These are phyloP conservation scores for Calycina herbarum DNA, from an alignment of 2,329 filamentous ascomycete species.

Conservation along the genomic window DNA sequence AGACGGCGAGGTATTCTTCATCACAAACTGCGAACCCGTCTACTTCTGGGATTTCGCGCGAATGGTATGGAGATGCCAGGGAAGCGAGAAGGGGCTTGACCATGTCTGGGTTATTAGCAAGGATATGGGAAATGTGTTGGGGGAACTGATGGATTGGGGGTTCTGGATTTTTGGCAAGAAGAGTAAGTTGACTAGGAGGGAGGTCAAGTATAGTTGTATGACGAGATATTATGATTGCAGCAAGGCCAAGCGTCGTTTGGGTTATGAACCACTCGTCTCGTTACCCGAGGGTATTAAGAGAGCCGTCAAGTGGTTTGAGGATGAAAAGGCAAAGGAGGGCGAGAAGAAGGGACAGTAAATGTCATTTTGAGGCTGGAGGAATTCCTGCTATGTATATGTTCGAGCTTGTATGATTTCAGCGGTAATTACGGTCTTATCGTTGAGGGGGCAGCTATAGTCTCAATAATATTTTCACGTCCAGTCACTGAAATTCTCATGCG, in stretches of 20 bases:
- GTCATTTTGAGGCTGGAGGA: background rate
- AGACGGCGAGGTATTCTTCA: constrained; percentile 84
- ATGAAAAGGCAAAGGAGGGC: constrained; percentile 26
- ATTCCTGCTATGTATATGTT: background rate
- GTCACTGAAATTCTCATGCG: background rate
- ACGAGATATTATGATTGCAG: constrained; percentile 75
- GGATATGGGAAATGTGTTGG: constrained; percentile 52
- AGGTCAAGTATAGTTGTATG: constrained; percentile 67
- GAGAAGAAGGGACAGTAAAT: constrained; percentile 35
- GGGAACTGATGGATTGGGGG: constrained; percentile 53
- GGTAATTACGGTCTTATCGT: background rate
- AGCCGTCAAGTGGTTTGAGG: constrained; percentile 31
- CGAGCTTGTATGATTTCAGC: background rate
- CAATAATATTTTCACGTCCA: background rate
- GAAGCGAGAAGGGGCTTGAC: constrained; percentile 51
- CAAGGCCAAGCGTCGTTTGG: constrained; percentile 70
- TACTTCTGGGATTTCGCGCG: constrained; percentile 91
- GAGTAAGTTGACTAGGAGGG: constrained; percentile 49
- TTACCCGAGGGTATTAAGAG: constrained; percentile 61
- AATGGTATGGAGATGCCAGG: constrained; percentile 69
- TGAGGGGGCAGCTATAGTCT: background rate
- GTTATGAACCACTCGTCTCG: constrained; percentile 66
- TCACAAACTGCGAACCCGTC: constrained; percentile 85
- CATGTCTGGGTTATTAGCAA: constrained; percentile 56
- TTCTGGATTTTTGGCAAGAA: constrained; percentile 51